Conservation (phyloP, 495 filamentous ascomycete species). For the Tuber indicum region DNA sequence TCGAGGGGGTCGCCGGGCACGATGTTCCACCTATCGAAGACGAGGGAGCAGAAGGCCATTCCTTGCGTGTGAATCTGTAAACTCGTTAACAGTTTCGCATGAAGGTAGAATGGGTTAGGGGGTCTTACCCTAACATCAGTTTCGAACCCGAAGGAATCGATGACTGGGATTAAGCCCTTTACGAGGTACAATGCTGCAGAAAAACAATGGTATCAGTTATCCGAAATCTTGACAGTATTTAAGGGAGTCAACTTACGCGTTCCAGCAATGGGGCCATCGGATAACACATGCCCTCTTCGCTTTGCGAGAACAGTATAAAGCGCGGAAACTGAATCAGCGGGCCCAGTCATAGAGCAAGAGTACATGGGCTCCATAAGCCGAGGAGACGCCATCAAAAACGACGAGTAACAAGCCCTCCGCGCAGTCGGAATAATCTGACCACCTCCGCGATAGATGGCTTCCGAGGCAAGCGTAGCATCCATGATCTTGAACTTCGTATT, state of each 20-base stretch:
- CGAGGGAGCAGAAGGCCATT: slow-evolving; percentile 78
- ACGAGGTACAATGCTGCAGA: slow-evolving; percentile 69
- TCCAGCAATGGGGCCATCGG: slow-evolving; percentile 86
- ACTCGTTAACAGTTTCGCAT: slow-evolving; percentile 9
- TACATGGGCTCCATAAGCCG: slow-evolving; percentile 95
- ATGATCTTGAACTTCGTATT: slow-evolving; percentile 94
- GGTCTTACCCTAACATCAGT: slow-evolving; percentile 64
- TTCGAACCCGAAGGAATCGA: slow-evolving; percentile 96
- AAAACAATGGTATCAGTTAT: slow-evolving; percentile 6
- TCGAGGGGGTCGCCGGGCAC: slow-evolving; percentile 95
- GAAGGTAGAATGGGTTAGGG: background rate
- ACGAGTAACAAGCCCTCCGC: slow-evolving; percentile 83
- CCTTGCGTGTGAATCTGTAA: slow-evolving; percentile 79
- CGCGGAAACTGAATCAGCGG: slow-evolving; percentile 77
- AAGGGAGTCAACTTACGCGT: slow-evolving; percentile 50
- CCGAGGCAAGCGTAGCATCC: slow-evolving; percentile 75
- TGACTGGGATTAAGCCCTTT: slow-evolving; percentile 83
- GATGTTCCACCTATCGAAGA: slow-evolving; percentile 91
- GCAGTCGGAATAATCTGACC: slow-evolving; percentile 96
- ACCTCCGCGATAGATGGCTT: slow-evolving; percentile 88
- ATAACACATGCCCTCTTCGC: slow-evolving; percentile 83
- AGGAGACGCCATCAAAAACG: slow-evolving; percentile 93
- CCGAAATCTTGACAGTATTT: background rate
- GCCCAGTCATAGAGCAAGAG: slow-evolving; percentile 82
- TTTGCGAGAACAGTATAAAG: slow-evolving; percentile 88